phyloP scores from a whole-genome alignment of 352 stramenopile species.

The Pseudoperonospora humuli region DNA sequence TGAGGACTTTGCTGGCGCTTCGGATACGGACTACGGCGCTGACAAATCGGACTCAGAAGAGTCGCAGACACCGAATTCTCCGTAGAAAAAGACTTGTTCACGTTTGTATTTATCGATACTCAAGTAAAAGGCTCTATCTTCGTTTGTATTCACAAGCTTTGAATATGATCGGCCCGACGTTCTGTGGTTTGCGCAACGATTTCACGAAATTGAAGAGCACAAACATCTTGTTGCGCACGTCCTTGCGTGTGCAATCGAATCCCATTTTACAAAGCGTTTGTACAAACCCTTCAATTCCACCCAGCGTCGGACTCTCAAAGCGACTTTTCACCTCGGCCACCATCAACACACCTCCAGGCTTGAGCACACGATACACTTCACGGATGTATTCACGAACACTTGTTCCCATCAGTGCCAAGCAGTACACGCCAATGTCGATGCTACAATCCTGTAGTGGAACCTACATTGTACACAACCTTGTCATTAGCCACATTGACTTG shows the following conservation, averaged over 20 bases:
- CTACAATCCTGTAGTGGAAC: conserved; percentile 86
- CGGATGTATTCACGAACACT: conserved; percentile 95
- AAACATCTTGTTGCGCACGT: conserved; percentile 85
- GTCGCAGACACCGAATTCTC: conserved; percentile 5
- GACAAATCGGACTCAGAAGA: conserved; percentile 40
- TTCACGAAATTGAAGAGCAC: conserved; percentile 81
- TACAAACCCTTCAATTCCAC: conserved; percentile 61
- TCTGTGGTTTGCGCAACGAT: conserved; percentile 38
- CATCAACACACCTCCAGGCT: conserved; percentile 87
- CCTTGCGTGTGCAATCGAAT: conserved; percentile 62
- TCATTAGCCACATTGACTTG: not conserved
- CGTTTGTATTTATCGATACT: not conserved
- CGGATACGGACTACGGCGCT: conserved; percentile 36
- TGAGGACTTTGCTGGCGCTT: conserved; percentile 29
- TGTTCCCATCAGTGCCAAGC: conserved; percentile 97
- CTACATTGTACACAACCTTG: conserved; percentile 24
- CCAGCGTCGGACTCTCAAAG: conserved; percentile 64
- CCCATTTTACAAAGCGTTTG: conserved; percentile 48
- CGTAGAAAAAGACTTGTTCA: conserved; percentile 5
- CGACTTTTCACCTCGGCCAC: conserved; percentile 80
- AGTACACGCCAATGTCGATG: conserved; percentile 96
- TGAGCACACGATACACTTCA: conserved; percentile 93
- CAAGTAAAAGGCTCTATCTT: conserved; percentile 29
- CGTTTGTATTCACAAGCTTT: conserved; percentile 85
- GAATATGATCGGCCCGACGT: conserved; percentile 49